phyloP scores from a whole-genome alignment of 2,329 filamentous ascomycete genomes.

The Apiospora malaysiana region DNA sequence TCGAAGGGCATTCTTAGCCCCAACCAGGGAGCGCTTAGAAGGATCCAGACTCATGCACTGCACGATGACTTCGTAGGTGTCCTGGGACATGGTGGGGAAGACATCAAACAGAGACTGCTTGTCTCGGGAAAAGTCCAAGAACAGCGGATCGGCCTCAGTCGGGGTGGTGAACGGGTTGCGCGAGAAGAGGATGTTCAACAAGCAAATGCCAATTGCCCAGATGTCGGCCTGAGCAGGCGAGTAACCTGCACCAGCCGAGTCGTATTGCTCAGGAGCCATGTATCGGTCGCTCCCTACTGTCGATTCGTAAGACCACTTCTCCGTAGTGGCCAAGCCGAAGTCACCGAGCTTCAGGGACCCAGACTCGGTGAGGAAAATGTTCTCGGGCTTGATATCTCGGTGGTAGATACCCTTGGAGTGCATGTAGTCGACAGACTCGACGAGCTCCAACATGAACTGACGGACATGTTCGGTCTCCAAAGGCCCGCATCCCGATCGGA shows the following conservation, averaged over 20 bases:
- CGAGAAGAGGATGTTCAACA: slow-evolving; percentile 95
- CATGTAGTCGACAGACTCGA: slow-evolving; percentile 88
- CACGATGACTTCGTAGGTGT: slow-evolving; percentile 92
- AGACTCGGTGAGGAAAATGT: slow-evolving; percentile 89
- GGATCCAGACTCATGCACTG: slow-evolving; percentile 93
- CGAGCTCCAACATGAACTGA: slow-evolving; percentile 93
- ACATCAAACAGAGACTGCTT: slow-evolving; percentile 97
- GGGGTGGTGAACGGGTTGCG: slow-evolving; percentile 95
- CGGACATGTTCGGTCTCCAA: slow-evolving; percentile 96
- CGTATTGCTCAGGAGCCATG: slow-evolving; percentile 98
- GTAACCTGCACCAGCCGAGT: slow-evolving; percentile 86
- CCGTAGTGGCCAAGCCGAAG: slow-evolving; percentile 89
- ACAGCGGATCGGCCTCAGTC: slow-evolving; percentile 87
- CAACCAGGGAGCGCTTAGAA: slow-evolving; percentile 80
- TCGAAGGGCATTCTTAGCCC: slow-evolving; percentile 77
- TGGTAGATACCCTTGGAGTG: slow-evolving; percentile 93
- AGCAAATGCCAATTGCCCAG: slow-evolving; percentile 96
- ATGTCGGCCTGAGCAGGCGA: slow-evolving; percentile 92
- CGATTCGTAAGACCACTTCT: slow-evolving; percentile 88
- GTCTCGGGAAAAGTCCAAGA: slow-evolving; percentile 90
- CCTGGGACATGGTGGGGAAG: slow-evolving; percentile 97
- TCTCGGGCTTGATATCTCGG: slow-evolving; percentile 98
- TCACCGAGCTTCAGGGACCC: slow-evolving; percentile 96
- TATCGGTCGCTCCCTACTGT: slow-evolving; percentile 98
- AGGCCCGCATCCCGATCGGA: slow-evolving; percentile 85